Conservation (phyloP, 345 rosid species). For the rapeseed (Brassica napus) region DNA sequence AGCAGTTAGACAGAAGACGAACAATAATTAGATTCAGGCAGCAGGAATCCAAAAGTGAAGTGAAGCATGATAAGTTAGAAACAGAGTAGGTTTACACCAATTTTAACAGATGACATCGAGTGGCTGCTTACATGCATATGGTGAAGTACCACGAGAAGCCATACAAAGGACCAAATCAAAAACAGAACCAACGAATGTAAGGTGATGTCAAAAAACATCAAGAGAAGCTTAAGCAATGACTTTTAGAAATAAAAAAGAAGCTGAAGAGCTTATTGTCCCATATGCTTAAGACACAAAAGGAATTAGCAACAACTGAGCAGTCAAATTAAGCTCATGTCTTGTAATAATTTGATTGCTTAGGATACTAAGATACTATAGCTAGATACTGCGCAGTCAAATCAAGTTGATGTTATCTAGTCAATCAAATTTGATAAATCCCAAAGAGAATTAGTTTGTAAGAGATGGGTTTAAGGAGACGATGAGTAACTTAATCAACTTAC, state of each 20-base stretch:
- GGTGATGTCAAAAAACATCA: background rate
- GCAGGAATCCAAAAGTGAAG: too few species aligned
- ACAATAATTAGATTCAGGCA: background rate
- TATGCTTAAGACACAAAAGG: too few species aligned
- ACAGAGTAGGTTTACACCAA: background rate
- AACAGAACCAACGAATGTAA: constrained; percentile 3
- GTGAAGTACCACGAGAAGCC: background rate
- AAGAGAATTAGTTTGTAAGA: background rate
- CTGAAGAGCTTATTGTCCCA: too few species aligned
- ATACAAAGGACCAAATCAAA: background rate
- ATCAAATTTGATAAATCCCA: background rate
- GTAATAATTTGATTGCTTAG: too few species aligned
- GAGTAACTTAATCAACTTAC: background rate
- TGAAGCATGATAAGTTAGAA: background rate
- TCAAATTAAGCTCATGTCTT: too few species aligned
- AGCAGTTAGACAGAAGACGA: background rate
- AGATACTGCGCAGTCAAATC: background rate
- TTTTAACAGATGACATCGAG: background rate
- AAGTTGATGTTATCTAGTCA: background rate
- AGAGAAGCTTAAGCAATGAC: background rate
- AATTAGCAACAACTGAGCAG: too few species aligned
- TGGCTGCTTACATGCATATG: constrained; percentile 1
- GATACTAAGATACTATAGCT: too few species aligned
- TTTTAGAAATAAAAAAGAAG: too few species aligned
- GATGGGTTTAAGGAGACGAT: background rate